Evolutionary conservation across 106 monocot genomes (phyloP), one percentile per base, ranked within the genome.

Genomic region (Hemerocallis citrina): DNA sequence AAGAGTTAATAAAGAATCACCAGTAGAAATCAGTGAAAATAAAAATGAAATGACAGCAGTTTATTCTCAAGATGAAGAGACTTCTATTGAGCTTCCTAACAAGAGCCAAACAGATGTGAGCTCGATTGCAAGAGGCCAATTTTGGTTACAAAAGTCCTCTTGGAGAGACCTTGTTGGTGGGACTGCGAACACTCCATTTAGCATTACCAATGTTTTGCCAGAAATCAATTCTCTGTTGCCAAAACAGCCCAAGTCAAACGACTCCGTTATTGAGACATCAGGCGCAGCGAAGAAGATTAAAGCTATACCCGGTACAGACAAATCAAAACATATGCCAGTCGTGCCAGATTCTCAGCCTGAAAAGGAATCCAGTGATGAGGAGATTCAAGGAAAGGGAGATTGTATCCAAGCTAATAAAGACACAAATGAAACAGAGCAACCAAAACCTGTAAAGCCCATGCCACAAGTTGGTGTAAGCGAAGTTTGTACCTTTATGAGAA

Each of bases 401-500:
- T 3, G 1, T 20, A 9, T 5, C 14, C 13, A 59, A 30, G 34
- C 23, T 12, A 40, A 31, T 43, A 9, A 23, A 59, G 16, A 22
- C 1, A 44, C 40, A 39, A 57, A 59, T 17, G 47, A 30, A 27
- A 55, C 21, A 57, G 31, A 64, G 46, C 32, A 21, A 16, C 32
- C 75, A 40, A 63, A 55, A n/a, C 64, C 55, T 17, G 30, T 17
- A 13, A 15, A 62, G 11, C 65, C 23, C 28, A 44, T 59, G 16
- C 56, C 64, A 29, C 59, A 71, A 33, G 39, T 74, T 44, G 65
- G 20, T 31, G 45, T 74, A 19, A 68, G 73, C 23, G 74, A 85
- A 54, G 85, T 78, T 14, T 88, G 85, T 55, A 64, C 77, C 9
- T 98, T 98, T 67, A 82, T 98, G 59, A 88, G 90, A 72, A 85